Conservation (phyloP, 805 yeast species). For the Zygotorulaspora chibaensis region DNA sequence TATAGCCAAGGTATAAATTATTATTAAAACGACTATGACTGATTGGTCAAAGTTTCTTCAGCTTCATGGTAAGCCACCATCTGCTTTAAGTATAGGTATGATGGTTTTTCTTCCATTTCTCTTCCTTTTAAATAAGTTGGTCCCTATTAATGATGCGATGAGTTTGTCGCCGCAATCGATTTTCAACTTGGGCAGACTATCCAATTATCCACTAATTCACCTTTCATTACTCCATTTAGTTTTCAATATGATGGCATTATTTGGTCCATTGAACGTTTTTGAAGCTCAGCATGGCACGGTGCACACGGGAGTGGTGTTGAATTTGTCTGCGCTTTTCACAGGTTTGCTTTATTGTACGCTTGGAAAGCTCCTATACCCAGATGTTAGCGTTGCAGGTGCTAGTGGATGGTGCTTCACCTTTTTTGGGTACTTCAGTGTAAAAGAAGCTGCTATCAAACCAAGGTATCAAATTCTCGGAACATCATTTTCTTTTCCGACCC, state of each 20-base stretch:
- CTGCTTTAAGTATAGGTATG: constrained; percentile 63
- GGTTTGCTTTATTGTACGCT: constrained; percentile 59
- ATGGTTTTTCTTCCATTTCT: constrained; percentile 49
- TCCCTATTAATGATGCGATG: constrained; percentile 14
- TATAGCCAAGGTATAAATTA: background rate
- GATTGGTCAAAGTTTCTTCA: constrained; percentile 11
- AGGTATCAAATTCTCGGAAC: constrained; percentile 39
- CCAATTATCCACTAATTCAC: constrained; percentile 73
- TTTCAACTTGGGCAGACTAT: constrained; percentile 25
- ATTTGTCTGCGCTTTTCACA: constrained; percentile 62
- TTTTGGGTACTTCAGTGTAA: constrained; percentile 54
- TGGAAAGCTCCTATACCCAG: constrained; percentile 45
- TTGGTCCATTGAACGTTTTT: constrained; percentile 57
- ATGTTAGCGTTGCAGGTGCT: constrained; percentile 57
- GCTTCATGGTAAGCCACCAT: constrained; percentile 37
- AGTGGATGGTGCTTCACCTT: constrained; percentile 73
- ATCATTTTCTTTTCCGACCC: constrained; percentile 50
- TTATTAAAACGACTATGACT: constrained; percentile 3
- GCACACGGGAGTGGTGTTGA: constrained; percentile 75
- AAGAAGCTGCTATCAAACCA: constrained; percentile 41
- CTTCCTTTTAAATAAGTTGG: constrained; percentile 33
- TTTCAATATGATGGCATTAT: constrained; percentile 53
- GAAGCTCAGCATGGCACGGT: constrained; percentile 79
- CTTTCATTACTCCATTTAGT: constrained; percentile 54
- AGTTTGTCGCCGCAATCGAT: constrained; percentile 14